Percentiles rank a stretch among this genome's conserved stretches.
These are phyloP conservation scores for Ambrosia trifida DNA, from an alignment of 129 eudicot genomes.

Conservation along the genomic window DNA sequence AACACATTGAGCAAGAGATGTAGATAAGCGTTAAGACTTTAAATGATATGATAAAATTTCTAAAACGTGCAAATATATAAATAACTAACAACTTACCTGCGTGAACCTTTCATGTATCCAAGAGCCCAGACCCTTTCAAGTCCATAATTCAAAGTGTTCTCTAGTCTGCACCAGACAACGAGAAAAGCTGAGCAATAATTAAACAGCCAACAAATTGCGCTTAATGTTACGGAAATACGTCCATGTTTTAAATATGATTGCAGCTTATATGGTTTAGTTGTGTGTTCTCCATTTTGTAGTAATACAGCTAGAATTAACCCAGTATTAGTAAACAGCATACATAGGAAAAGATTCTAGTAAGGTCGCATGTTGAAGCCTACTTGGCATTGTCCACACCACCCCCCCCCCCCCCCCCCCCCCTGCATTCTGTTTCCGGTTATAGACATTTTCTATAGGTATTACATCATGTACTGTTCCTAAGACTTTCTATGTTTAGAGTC, in stretches of 20 bases:
- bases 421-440: not conserved
- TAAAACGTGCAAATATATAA: not conserved
- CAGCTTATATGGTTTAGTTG: not conserved
- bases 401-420: not conserved
- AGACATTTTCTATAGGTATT: not conserved
- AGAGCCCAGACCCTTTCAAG: slow-evolving; percentile 98
- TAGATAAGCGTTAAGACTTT: not conserved
- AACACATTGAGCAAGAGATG: slow-evolving; percentile 16
- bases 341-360: not conserved
- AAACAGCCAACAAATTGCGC: slow-evolving; percentile 10
- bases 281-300: not conserved
- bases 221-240: not conserved
- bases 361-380: not conserved
- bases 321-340: slow-evolving; percentile 10
- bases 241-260: not conserved
- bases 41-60: not conserved
- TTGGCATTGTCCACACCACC: not conserved
- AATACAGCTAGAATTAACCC: slow-evolving; percentile 23
- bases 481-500: slow-evolving; percentile 8
- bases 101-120: slow-evolving; percentile 89
- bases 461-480: not conserved
- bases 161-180: slow-evolving; percentile 61
- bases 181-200: slow-evolving; percentile 13
- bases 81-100: slow-evolving; percentile 53
- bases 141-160: slow-evolving; percentile 88